phyloP scores from a whole-genome alignment of 2,329 filamentous ascomycete genomes.

The Thelonectria blattea region DNA sequence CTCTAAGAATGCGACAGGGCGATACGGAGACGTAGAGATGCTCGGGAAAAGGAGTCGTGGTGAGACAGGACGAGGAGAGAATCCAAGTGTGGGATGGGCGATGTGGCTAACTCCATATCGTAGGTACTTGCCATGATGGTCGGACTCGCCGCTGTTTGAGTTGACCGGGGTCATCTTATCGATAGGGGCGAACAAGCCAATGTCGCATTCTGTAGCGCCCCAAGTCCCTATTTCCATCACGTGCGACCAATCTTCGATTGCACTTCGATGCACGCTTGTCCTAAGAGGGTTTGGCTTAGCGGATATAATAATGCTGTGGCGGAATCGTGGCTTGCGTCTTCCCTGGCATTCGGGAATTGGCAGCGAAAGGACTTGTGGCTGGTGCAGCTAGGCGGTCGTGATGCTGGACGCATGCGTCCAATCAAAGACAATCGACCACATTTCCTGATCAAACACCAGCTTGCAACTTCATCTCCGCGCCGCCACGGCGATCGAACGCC shows the following conservation, averaged over 20 bases:
- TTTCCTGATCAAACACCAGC: slow-evolving; percentile 42
- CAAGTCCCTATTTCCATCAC: slow-evolving; percentile 23
- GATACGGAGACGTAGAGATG: slow-evolving; percentile 7
- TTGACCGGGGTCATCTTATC: slow-evolving; percentile 22
- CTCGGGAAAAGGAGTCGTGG: slow-evolving; percentile 18
- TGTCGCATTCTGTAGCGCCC: background rate
- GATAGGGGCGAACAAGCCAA: slow-evolving; percentile 22
- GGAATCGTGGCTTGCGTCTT: slow-evolving; percentile 5
- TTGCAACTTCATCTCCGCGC: slow-evolving; percentile 29
- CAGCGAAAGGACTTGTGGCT: background rate
- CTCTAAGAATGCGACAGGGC: slow-evolving; percentile 14
- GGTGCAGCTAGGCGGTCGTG: slow-evolving; percentile 29
- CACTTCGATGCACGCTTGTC: background rate
- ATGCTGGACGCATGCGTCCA: slow-evolving; percentile 33
- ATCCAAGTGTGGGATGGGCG: slow-evolving; percentile 25
- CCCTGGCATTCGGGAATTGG: background rate
- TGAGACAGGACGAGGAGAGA: slow-evolving; percentile 18
- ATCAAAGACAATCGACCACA: slow-evolving; percentile 43
- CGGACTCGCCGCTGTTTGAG: slow-evolving; percentile 30
- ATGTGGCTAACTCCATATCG: slow-evolving; percentile 35
- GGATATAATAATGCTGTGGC: background rate
- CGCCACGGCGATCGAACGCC: slow-evolving; percentile 16
- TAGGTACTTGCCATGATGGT: slow-evolving; percentile 20
- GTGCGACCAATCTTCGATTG: slow-evolving; percentile 19
- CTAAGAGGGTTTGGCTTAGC: too few relatives aligned